Conservation (phyloP, 1,284 basidiomycete genomes). For the Ceratobasidium papillatum region DNA sequence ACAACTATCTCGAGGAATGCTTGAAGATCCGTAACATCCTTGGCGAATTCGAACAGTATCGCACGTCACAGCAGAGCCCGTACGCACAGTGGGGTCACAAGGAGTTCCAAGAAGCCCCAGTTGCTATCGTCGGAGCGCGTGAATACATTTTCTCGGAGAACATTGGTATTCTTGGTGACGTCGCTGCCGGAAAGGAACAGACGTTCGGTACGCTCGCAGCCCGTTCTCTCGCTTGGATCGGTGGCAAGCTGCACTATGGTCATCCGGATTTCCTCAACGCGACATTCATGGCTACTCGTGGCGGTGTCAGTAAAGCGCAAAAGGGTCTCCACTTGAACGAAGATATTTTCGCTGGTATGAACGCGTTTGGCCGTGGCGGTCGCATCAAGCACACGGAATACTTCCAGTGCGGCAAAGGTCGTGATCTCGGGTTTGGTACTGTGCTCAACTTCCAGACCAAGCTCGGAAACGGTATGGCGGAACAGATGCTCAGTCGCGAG, state of each 20-base stretch:
- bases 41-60: slow-evolving; percentile 96
- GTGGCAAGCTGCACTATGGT: slow-evolving; percentile 98
- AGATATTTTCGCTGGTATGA: slow-evolving; percentile 99
- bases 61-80: slow-evolving; percentile 85
- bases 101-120: slow-evolving; percentile 87
- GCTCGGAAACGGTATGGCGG: slow-evolving; percentile 99
- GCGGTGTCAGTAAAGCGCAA: slow-evolving; percentile 98
- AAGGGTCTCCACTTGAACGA: slow-evolving; percentile 98
- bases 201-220: slow-evolving; percentile 98
- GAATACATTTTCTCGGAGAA: slow-evolving; percentile 99
- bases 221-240: slow-evolving; percentile 94
- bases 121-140: slow-evolving; percentile 97
- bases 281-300: slow-evolving; percentile 97
- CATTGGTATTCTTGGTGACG: slow-evolving; percentile 97
- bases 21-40: slow-evolving; percentile 98
- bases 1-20: slow-evolving; percentile 99
- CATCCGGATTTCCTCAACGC: slow-evolving; percentile 99
- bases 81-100: slow-evolving; percentile 90
- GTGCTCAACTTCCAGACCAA: slow-evolving; percentile 99
- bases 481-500: slow-evolving; percentile 98
- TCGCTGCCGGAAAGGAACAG: slow-evolving; percentile 99
- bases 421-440: slow-evolving; percentile 98
- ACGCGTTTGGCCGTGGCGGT: slow-evolving; percentile 94
- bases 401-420: slow-evolving; percentile 97
- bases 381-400: slow-evolving; percentile 99